phyloP scores from a whole-genome alignment of 176 grass and related monocot species.

The Poa annua region DNA sequence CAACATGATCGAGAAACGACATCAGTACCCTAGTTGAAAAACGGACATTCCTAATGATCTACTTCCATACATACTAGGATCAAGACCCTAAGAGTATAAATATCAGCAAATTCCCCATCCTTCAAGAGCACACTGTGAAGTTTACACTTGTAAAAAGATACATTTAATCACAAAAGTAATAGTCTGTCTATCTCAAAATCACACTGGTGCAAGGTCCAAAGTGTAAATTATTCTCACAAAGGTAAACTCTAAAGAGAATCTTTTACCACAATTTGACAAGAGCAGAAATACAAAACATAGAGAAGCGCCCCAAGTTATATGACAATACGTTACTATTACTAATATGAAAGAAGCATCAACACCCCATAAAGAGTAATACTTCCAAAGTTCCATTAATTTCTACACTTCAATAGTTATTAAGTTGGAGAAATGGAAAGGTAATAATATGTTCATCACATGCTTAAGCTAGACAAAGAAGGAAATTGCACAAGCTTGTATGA shows the following conservation, averaged over 20 bases:
- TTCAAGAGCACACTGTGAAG: constrained; percentile 1
- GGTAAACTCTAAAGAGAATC: neutral
- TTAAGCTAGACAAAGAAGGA: neutral
- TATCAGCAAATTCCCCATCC: neutral
- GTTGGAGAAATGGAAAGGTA: too few species aligned
- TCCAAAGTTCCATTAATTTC: too few species aligned
- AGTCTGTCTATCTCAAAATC: neutral
- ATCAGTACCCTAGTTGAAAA: neutral
- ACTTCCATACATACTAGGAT: neutral
- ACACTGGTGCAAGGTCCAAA: neutral
- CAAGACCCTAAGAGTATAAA: neutral
- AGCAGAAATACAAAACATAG: neutral
- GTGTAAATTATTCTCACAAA: neutral
- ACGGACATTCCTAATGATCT: constrained; percentile 8
- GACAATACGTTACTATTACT: neutral
- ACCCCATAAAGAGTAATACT: too few species aligned
- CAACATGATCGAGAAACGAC: neutral
- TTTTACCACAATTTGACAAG: neutral
- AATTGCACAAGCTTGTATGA: neutral
- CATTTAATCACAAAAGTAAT: neutral
- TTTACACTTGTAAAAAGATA: neutral
- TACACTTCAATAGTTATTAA: too few species aligned
- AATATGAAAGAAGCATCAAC: too few species aligned
- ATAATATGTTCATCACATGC: neutral
- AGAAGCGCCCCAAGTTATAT: neutral